Evolutionary conservation across 108 stramenopile species (phyloP).

Genomic region (Skeletonema menzelii): DNA sequence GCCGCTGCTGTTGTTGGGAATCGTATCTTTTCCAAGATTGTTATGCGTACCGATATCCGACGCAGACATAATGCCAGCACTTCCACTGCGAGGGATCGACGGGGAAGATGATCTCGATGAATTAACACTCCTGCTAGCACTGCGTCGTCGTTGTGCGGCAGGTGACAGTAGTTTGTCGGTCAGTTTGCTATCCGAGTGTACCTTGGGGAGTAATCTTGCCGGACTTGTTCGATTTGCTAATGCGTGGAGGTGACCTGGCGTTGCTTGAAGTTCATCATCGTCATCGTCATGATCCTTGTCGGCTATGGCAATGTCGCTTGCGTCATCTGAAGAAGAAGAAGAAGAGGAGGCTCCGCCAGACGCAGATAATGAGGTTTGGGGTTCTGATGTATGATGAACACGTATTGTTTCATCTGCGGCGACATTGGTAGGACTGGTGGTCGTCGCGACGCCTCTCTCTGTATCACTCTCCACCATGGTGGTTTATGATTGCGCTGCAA

Average conservation of each 20-base stretch:
- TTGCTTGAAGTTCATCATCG: slow-evolving; percentile 22
- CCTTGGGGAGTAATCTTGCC: slow-evolving; percentile 9
- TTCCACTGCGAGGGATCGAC: background rate
- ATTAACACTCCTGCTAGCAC: slow-evolving; percentile 3
- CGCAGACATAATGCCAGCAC: background rate
- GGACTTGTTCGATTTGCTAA: slow-evolving; percentile 11
- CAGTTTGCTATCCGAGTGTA: slow-evolving; percentile 8
- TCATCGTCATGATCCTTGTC: background rate
- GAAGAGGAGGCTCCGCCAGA: background rate
- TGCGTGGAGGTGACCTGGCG: slow-evolving; percentile 41
- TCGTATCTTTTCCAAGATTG: background rate
- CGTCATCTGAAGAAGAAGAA: slow-evolving; percentile 10
- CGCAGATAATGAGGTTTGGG: background rate
- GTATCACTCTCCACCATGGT: too few species aligned
- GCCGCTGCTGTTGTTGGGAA: background rate
- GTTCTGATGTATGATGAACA: too few species aligned
- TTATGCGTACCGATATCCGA: background rate
- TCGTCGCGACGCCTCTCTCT: too few species aligned
- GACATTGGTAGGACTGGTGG: too few species aligned
- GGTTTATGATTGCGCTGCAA: too few species aligned
- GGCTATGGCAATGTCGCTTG: slow-evolving; percentile 31
- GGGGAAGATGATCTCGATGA: slow-evolving; percentile 11
- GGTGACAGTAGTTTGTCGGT: background rate
- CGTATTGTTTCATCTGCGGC: too few species aligned
- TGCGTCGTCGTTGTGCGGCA: background rate